Evolutionary conservation across 495 filamentous ascomycete species (phyloP).

Genomic region (Annulohypoxylon maeteangense): DNA sequence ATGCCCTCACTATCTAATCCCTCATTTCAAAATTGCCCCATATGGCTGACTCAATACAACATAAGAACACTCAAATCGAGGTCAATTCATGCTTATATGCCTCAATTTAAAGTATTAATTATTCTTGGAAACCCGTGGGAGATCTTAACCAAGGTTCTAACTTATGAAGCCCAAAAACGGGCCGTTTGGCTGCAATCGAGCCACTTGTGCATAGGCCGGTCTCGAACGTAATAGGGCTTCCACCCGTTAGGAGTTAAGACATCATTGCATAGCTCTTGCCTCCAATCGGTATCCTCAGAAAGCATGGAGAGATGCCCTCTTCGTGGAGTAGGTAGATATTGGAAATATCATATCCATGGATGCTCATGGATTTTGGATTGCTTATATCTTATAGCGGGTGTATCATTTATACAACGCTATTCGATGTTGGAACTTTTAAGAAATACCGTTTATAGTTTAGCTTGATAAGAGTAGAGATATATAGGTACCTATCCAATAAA

Average conservation of each 20-base stretch:
- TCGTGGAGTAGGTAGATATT: background rate
- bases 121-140: background rate
- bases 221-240: constrained; percentile 29
- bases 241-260: constrained; percentile 2
- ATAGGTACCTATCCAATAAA: constrained; percentile 14
- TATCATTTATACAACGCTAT: constrained; percentile 4
- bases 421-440: background rate
- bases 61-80: background rate
- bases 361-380: constrained; percentile 2
- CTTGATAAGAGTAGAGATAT: background rate
- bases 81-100: constrained; percentile 9
- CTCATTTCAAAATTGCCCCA: constrained; percentile 12
- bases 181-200: constrained; percentile 25
- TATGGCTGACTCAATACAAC: constrained; percentile 5
- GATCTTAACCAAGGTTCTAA: background rate
- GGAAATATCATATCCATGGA: background rate
- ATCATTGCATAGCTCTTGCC: constrained; percentile 22
- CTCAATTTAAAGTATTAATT: constrained; percentile 8
- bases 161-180: constrained; percentile 30
- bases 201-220: constrained; percentile 22
- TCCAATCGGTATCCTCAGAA: constrained; percentile 11
- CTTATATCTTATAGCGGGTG: constrained; percentile 15
- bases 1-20: constrained; percentile 22
- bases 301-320: background rate
- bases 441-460: background rate